These are phyloP conservation scores for Physcomitrium patens DNA, from an alignment of 225 moss, liverwort and hornwort genomes.

Conservation along the genomic window DNA sequence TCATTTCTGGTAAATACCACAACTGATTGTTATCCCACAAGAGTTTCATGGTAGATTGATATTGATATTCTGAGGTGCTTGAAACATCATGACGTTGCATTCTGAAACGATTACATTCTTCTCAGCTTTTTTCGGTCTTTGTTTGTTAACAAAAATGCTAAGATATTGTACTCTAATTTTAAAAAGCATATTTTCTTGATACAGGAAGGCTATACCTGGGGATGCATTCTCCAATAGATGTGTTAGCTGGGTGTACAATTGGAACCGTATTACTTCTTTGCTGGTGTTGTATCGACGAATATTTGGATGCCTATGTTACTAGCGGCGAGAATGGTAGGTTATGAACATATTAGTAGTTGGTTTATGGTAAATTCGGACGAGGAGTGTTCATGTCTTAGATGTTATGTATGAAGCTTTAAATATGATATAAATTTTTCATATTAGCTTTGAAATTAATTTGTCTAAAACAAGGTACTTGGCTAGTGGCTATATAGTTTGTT, in stretches of 20 bases:
- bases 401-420: not conserved
- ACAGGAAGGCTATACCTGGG: constrained; percentile 82
- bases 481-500: not conserved
- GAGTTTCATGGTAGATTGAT: not conserved
- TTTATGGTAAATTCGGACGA: constrained; percentile 1
- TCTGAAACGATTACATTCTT: not conserved
- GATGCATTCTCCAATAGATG: constrained; percentile 91
- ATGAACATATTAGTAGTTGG: constrained; percentile 8
- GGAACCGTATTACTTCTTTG: constrained; percentile 53
- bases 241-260: constrained; percentile 65
- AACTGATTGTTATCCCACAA: not conserved
- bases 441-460: constrained; percentile 13
- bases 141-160: not conserved
- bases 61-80: not conserved
- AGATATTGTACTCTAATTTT: not conserved
- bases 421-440: constrained; percentile 1
- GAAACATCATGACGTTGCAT: not conserved
- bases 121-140: not conserved
- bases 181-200: not conserved
- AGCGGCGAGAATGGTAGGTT: constrained; percentile 81
- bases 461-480: constrained; percentile 11
- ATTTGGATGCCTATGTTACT: constrained; percentile 73
- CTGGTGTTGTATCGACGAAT: constrained; percentile 69
- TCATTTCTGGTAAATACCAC: constrained; percentile 45
- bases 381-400: constrained; percentile 4